Evolutionary conservation across 495 filamentous ascomycete species (phyloP), one percentile per base, ranked within the genome.

Genomic region (Xylaria grammica): DNA sequence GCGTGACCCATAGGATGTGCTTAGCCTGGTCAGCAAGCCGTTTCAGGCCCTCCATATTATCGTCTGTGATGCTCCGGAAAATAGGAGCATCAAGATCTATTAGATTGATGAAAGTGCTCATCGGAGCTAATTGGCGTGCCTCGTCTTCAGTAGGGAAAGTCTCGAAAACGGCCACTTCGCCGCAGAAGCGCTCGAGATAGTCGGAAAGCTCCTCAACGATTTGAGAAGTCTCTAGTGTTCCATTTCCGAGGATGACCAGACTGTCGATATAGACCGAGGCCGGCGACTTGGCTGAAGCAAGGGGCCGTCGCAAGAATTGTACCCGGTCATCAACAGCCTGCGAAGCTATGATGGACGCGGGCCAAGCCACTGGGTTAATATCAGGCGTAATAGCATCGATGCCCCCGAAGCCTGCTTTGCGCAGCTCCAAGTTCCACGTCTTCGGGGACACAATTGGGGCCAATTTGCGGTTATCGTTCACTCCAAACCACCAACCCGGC

Each of bases 401-500:
- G 2, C 82, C 81, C 0, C 79, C 79, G 51, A 87, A 87, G 1
- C 81, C 81, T 0, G 69, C 53, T 0, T 72, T 67, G 8, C 64
- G 66, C 13, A 87, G 70, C 1, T 80, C 17, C 0, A 17, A 7
- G 30, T 82, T 53, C 86, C 84, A 88, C 27, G 69, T 38, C 0
- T 57, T 55, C 0, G 57, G 46, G 1, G 72, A 65, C 6, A 83
- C 44, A 36, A 55, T 74, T 4, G 84, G 82, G 1, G 75, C 65
- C 0, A 74, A 65, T 3, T 40, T 68, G 6, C 83, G 68, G 2
- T 75, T 79, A n/a, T 86, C 74, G 3, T 80, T 65, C 17, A 63
- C 62, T 11, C 84, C 82, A 13, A 77, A 59, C 83, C 84, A 87
- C 85, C 85, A 88, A 1, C 76, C 78, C 4, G 76, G 69, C 2